Evolutionary conservation across 2,329 filamentous ascomycete species (phyloP), one percentile per base, ranked within the genome.

Genomic region (Boeremia lycopersici): DNA sequence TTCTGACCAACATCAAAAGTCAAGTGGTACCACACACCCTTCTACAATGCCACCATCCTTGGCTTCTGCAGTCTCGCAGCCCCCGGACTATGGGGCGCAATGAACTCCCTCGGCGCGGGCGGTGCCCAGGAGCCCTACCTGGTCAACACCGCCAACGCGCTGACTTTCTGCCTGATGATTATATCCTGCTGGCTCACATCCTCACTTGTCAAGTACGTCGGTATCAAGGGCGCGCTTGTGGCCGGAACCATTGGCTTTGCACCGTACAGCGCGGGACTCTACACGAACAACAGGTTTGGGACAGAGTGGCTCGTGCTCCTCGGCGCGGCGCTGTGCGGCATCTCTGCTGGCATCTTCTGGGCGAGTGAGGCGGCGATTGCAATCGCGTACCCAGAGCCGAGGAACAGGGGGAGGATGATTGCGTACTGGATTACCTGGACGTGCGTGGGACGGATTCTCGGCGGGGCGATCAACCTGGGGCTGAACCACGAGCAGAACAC

Each of bases 11-110:
- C 30, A 35, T n/a, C 13, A 13, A 40, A 13, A 84, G 83, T 83
- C 11, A 84, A 81, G 79, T 89, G 87, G 87, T 83, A 89, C 67
- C 83, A 86, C 23, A 87, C 86, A 1, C 88, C 87, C 0, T 86
- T 88, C 60, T 90, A 84, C 76, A 90, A 90, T 74, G 85, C 87
- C 47, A 82, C 86, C 26, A 82, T 91, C 35, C 82, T 90, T 1
- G 88, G 88, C 0, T 71, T 89, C 10, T 89, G 86, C 73, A 89
- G 88, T 65, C 83, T 90, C 55, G 77, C 85, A 2, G 87, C 87
- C 0, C 62, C 62, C 10, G 60, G 60, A 6, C 47, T 63, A 6
- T 64, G 62, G 62, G 55, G 42, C 19, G 62, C 62, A 4, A 63
- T 64, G 45, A 61, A 63, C 23, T 50, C 48, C n/a, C 53, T 64